Evolutionary conservation across 768 basidiomycete genomes (phyloP), one percentile per base, ranked within the genome.

Genomic region (Boletus rufocinnamomeus): DNA sequence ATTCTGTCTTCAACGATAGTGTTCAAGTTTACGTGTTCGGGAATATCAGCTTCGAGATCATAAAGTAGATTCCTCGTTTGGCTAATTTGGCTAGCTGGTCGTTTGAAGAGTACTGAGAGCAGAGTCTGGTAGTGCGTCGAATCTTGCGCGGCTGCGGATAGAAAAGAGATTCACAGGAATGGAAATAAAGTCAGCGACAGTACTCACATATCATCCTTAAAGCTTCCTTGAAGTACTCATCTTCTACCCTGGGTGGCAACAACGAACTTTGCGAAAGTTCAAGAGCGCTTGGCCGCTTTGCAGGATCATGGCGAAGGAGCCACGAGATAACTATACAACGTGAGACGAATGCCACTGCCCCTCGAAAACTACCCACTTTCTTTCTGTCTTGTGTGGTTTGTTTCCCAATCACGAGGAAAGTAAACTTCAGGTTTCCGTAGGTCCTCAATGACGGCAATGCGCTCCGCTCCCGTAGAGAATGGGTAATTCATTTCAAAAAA

Each of bases 401-500:
- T 64, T 55, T 86, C 83, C 93, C 94, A 98, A 6, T 76, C 78
- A 2, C 72, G 57, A n/a, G 95, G 95, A 65, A 97, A 95, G 52
- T 82, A 78, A 27, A 95, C 84, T 17, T 80, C 75, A 0, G 87
- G 86, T 64, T 84, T 87, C 27, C 95, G 77, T 30, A 97, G 69
- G 50, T 87, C 84, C 63, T 91, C 89, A 1, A 98, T 80, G 23
- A 95, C 93, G 1, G 82, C 85, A 40, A 91, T 89, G 23, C 95
- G 85, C 67, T 98, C 95, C 21, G 90, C 81, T 2, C 84, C 86
- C 0, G 95, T 97, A 13, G 82, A 76, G 74, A 97, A 93, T 19
- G 77, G 66, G 73, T 88, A 92, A 71, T 93, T 95, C 94, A 97
- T 96, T 76, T 98, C 95, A 67, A 98, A 97, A 74, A 97, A 97